Evolutionary conservation across 208 protist genomes (phyloP).

Genomic region (Trichomonas gallinae): DNA sequence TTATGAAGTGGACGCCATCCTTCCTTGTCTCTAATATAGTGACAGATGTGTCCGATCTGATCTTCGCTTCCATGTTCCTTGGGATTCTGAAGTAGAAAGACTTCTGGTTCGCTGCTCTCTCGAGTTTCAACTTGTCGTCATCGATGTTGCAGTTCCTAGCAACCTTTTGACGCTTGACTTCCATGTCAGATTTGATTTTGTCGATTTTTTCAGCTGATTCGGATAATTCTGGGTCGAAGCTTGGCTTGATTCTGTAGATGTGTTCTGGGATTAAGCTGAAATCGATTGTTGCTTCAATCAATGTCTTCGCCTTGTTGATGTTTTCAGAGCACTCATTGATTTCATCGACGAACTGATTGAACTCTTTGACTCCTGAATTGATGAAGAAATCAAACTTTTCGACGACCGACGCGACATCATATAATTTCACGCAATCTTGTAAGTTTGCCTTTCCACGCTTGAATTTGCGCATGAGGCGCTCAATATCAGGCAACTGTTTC

Average conservation of each 20-base stretch:
- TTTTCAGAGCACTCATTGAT: neutral
- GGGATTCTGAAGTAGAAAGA: neutral
- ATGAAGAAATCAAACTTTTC: neutral
- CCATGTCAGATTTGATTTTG: neutral
- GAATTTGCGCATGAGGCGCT: neutral
- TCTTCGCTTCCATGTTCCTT: neutral
- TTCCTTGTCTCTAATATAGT: neutral
- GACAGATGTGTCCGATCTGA: neutral
- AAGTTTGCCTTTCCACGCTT: neutral
- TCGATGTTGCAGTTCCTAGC: neutral
- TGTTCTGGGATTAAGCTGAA: neutral
- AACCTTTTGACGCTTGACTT: neutral
- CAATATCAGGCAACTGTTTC: slow-evolving; percentile 11
- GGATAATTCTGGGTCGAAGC: neutral
- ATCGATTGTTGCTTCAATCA: slow-evolving; percentile 11
- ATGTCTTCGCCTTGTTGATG: neutral
- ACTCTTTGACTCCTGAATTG: neutral
- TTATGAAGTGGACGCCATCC: slow-evolving; percentile 18
- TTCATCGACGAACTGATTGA: neutral
- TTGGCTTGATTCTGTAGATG: neutral
- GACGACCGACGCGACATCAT: neutral
- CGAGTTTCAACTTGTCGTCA: neutral
- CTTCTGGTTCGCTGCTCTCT: neutral
- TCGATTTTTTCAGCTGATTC: neutral
- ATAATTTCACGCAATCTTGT: neutral